Evolutionary conservation across 768 basidiomycete genomes (phyloP).

Genomic region (Trametes meyenii): DNA sequence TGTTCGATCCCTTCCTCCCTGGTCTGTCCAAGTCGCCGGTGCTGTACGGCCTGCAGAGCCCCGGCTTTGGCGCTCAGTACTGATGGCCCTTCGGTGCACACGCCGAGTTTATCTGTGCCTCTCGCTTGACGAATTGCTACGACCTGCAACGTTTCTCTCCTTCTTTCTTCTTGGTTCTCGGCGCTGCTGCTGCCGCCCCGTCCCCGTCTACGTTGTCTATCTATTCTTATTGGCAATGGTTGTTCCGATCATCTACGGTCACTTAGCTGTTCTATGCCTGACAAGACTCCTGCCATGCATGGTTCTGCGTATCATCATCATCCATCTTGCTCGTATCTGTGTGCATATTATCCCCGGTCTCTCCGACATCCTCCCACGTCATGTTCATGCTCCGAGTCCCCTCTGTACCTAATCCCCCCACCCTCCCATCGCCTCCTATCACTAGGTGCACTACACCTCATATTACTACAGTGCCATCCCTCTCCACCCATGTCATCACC

Average conservation of each 20-base stretch:
- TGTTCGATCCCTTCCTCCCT: constrained; percentile 10
- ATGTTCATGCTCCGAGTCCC: too few species aligned
- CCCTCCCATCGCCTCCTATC: background rate
- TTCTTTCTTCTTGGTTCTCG: background rate
- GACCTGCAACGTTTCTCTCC: background rate
- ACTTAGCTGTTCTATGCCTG: constrained; percentile 11
- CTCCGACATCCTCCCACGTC: background rate
- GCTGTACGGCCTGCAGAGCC: constrained; percentile 9
- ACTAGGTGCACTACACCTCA: background rate
- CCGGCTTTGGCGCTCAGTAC: constrained; percentile 10
- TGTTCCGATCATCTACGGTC: constrained; percentile 14
- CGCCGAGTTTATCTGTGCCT: background rate
- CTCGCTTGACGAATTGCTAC: constrained; percentile 1
- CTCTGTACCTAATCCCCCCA: too few species aligned
- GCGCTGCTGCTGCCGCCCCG: background rate
- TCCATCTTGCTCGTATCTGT: background rate
- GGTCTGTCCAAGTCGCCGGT: constrained; percentile 1
- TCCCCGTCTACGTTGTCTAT: constrained; percentile 8
- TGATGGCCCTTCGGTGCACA: background rate
- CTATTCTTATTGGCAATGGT: constrained; percentile 17
- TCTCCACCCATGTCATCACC: background rate
- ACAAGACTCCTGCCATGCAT: constrained; percentile 20
- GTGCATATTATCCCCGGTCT: background rate
- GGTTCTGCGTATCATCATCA: constrained; percentile 1
- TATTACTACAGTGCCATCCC: background rate